Evolutionary conservation across 805 yeast species (phyloP), one percentile per base, ranked within the genome.

Genomic region (Ogataea nakhonphanomensis): DNA sequence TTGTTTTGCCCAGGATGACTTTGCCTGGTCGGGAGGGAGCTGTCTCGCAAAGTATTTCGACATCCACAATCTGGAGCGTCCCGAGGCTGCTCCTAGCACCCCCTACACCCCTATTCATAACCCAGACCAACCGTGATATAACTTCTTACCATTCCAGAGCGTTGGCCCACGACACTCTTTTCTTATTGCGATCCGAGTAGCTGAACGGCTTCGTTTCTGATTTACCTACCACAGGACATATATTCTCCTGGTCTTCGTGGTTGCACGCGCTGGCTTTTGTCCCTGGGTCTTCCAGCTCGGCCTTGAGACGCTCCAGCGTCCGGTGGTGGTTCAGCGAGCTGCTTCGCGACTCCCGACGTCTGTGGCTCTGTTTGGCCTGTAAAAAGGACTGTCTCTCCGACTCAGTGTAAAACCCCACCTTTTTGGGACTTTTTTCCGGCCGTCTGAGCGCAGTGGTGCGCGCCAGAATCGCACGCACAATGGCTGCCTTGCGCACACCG

Each of bases 1-100:
- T 22, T 79, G 85, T 59, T 64, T 71, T 41, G 67, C 74, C 5
- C 47, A 59, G 7, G 61, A 66, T 7, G 81, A 76, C 55, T 70
- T 69, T 50, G 69, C 78, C 14, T 76, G 78, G 78, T 64, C 62
- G 46, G 63, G 58, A 4, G 65, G 65, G 46, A 71, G 78, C 29
- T 76, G 81, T 57, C 67, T 76, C 29, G 62, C 73, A 25, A 71
- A 71, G 55, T 74, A 60, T 61, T 64, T 49, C 42, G 67, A 62
- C 22, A 43, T 70, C 29, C 57, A 64, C 43, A 46, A 55, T 15
- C 35, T 51, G 8, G 33, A 44, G 29, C 41, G 63, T 8, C 69
- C 69, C 4, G 36, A 37, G 8, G 55, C 55, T 26, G 65, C 51
- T 9, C 49, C 56, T 2, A 43, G 30, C n/a, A 30, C 24, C 20